Percentiles rank a stretch among this genome's conserved stretches.
Evolutionary conservation across 2,329 filamentous ascomycete species (phyloP).

Genomic region (Botrytis medusae): DNA sequence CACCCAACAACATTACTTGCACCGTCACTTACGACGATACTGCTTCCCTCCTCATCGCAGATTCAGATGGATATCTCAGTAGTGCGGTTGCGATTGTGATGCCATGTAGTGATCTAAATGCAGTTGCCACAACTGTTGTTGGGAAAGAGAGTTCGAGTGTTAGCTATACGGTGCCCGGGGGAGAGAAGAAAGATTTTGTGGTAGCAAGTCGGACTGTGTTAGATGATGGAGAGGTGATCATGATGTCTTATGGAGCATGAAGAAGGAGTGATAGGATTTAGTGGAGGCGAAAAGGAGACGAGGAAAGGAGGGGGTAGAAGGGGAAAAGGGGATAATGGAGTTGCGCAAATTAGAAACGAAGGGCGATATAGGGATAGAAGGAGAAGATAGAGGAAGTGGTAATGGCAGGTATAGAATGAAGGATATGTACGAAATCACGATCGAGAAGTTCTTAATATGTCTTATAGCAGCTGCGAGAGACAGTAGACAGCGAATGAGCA

Average conservation of each 20-base stretch:
- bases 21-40: background rate
- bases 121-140: background rate
- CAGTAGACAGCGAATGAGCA: background rate
- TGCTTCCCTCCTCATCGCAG: background rate
- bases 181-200: background rate
- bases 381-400: no score
- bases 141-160: background rate
- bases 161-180: background rate
- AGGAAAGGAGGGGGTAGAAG: background rate
- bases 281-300: background rate
- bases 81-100: background rate
- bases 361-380: background rate
- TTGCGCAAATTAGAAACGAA: background rate
- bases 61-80: background rate
- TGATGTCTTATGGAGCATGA: background rate
- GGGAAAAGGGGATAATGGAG: background rate
- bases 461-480: background rate
- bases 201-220: background rate
- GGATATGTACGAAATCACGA: background rate
- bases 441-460: conserved; percentile 5
- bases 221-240: conserved; percentile 4
- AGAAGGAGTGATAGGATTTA: no score
- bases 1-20: conserved; percentile 4
- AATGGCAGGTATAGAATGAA: background rate
- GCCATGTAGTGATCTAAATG: background rate